phyloP scores from a whole-genome alignment of 2,329 filamentous ascomycete genomes.

The Pyrenochaeta sp. region DNA sequence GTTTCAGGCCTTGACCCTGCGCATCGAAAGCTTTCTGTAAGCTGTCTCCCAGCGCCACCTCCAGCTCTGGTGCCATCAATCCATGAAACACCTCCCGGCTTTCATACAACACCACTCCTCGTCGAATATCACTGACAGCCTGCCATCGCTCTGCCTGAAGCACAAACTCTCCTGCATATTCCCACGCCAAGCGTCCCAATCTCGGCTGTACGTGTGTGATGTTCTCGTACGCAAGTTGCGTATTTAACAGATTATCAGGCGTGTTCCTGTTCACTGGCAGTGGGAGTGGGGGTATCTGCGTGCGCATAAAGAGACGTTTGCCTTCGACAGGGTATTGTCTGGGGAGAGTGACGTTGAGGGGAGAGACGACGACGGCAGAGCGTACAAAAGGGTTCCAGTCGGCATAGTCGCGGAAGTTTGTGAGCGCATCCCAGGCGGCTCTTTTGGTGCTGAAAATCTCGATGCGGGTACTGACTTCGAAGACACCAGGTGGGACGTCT shows the following conservation, averaged over 20 bases:
- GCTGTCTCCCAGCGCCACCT: constrained; percentile 18
- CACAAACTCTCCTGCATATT: constrained; percentile 13
- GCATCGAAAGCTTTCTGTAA: constrained; percentile 38
- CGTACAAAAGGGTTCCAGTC: constrained; percentile 47
- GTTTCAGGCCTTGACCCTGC: constrained; percentile 38
- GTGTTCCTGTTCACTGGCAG: constrained; percentile 37
- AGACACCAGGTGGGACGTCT: constrained; percentile 33
- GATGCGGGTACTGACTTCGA: constrained; percentile 35
- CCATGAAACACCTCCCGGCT: constrained; percentile 40
- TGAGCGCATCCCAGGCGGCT: constrained; percentile 38
- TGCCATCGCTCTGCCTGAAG: constrained; percentile 38
- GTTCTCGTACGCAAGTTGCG: constrained; percentile 36
- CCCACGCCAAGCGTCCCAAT: constrained; percentile 37
- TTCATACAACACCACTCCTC: constrained; percentile 40
- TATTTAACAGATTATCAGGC: constrained; percentile 32
- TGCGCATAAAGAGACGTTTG: constrained; percentile 31
- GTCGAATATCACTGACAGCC: constrained; percentile 33
- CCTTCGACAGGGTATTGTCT: constrained; percentile 36
- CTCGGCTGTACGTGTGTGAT: constrained; percentile 39
- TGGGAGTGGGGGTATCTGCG: constrained; percentile 40
- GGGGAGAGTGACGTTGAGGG: constrained; percentile 27
- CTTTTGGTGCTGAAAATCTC: constrained; percentile 32
- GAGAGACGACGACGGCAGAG: constrained; percentile 28
- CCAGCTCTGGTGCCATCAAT: constrained; percentile 18
- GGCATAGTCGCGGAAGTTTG: constrained; percentile 36